Base-by-base conservation (phyloP, 202 grass and related monocot species). In the Zizania palustris region DNA sequence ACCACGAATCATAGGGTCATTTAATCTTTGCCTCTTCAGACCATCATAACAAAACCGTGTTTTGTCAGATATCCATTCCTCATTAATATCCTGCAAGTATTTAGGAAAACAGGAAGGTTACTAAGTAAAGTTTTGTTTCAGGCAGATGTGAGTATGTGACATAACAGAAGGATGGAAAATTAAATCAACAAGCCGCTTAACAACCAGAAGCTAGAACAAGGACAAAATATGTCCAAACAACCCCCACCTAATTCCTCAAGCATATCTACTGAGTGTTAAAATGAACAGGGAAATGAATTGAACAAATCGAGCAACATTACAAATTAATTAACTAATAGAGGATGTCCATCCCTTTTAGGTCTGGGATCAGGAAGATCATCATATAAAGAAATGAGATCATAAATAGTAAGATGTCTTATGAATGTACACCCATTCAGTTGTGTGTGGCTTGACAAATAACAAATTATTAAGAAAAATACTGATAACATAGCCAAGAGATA, bases 11-110 rank as follows among this genome's bases (percentile, higher is more conserved):
- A 99, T 99, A 69, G 96, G 96, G 36, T 99, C 96, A 63, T 96
- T 99, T 51, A 99, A 57, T 82, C 96, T 96, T 75, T 99, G 96
- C 76, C 96, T 92, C 88, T 99, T 99, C 37, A 99, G 65, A 34
- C 96, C 96, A 76, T 99, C 96, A 64, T 99, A 99, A 45, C 89
- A 99, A 82, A 99, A 99, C 19, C 96, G 70, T 9, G 96, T 99
- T 86, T 99, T 99, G 65, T 99, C 96, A 76, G 96, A 99, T 81
- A 99, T 99, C 96, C 96, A 99, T 84, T 99, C 96, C 79, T 99
- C 96, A 58, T 96, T 99, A 64, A 99, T 99, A 80, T 96, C 96
- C 96, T 99, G 69, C 67, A 85, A 81, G 50, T 9, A 84, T 72
- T 72, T 16, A 57, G 6, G 3, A 56, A 40, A 60, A 49, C n/a